Evolutionary conservation across 139 green algal genomes (phyloP).

Genomic region (Haematococcus lacustris): DNA sequence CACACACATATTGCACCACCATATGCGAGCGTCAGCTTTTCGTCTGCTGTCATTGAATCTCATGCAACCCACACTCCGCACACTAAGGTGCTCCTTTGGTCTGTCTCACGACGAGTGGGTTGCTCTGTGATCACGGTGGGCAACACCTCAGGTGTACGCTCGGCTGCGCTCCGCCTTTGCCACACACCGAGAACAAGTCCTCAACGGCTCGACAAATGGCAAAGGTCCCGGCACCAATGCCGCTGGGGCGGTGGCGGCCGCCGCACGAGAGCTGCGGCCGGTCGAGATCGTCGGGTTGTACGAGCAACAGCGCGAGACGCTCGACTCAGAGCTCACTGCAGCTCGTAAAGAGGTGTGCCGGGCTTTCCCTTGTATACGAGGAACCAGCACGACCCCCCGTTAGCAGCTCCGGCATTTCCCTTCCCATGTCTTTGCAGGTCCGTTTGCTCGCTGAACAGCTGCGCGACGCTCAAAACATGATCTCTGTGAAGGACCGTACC

Average conservation of each 20-base stretch:
- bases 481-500: conserved; percentile 31
- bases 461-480: conserved; percentile 55
- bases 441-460: conserved; percentile 42
- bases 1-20: too few relatives aligned
- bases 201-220: too few relatives aligned
- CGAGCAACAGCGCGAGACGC: conserved; percentile 44
- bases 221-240: neutral
- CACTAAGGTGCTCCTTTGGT: too few relatives aligned
- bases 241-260: conserved; percentile 47
- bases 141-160: conserved; percentile 14
- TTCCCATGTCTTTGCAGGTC: conserved; percentile 13
- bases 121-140: too few relatives aligned
- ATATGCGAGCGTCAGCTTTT: conserved; percentile 4
- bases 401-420: too few relatives aligned
- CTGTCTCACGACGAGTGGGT: too few relatives aligned
- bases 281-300: conserved; percentile 69
- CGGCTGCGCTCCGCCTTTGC: conserved; percentile 8
- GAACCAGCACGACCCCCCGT: too few relatives aligned
- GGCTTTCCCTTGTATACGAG: too few relatives aligned
- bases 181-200: too few relatives aligned
- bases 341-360: conserved; percentile 40
- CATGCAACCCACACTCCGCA: conserved; percentile 3
- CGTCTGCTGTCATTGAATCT: neutral
- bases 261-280: conserved; percentile 56
- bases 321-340: conserved; percentile 42